A percentile compares a stretch with the other conserved stretches of the same genome.
These are phyloP conservation scores for Lolium rigidum DNA, from an alignment of 176 grass and related monocot genomes.

Conservation along the genomic window DNA sequence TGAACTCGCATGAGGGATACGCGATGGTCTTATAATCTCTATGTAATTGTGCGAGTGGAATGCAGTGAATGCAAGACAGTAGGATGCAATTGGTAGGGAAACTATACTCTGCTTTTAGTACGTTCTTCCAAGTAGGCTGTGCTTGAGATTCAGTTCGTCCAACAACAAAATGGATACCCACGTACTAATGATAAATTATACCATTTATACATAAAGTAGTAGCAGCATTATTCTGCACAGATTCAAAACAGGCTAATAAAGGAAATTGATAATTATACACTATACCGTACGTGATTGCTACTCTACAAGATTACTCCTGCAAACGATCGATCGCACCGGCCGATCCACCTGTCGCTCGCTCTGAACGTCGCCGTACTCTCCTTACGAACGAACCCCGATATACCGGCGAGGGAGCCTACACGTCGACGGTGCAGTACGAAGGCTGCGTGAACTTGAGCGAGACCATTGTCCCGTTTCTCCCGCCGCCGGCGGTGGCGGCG, in stretches of 20 bases:
- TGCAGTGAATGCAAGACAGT: no score
- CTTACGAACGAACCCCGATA: background rate
- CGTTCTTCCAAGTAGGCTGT: background rate
- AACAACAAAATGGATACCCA: background rate
- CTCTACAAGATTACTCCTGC: slow-evolving; percentile 35
- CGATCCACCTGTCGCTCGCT: background rate
- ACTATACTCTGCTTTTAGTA: background rate
- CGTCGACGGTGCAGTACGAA: slow-evolving; percentile 67
- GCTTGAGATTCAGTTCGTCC: background rate
- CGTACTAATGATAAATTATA: background rate
- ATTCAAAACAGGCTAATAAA: background rate
- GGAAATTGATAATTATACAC: background rate
- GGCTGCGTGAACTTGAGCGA: slow-evolving; percentile 64
- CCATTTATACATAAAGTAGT: background rate
- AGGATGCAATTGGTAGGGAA: background rate
- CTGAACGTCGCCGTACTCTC: background rate
- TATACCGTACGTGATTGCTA: background rate
- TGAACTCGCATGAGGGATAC: background rate
- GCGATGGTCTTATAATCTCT: no score
- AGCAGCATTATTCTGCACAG: slow-evolving; percentile 51
- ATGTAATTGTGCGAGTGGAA: background rate
- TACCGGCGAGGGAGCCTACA: background rate
- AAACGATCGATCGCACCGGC: background rate
- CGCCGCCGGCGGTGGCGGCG: slow-evolving; percentile 5
- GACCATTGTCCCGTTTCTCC: slow-evolving; percentile 28